Evolutionary conservation across 2,329 filamentous ascomycete species (phyloP), one percentile per base, ranked within the genome.

Genomic region (Talaromyces pinophilus): DNA sequence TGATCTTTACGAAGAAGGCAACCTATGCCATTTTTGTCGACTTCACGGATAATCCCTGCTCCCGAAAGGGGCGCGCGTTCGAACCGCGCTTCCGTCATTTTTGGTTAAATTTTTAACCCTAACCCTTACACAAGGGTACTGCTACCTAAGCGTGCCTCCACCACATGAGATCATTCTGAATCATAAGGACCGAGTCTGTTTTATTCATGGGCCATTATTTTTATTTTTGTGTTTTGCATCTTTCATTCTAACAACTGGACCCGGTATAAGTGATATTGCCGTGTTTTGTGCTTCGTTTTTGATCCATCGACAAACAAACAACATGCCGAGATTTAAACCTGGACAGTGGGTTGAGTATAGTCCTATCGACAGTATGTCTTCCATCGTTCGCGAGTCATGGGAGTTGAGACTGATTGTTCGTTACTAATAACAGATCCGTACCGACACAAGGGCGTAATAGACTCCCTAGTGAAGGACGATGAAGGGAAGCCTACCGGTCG

Each of bases 311-410:
- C 40, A 30, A 48, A 25, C 38, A 28, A 55, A n/a, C 6, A 67
- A 48, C 15, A 65, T 65, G 63, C 40, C 15, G 13, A 63, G 63
- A 60, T 67, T 60, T 30, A 63, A 67, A 28, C 52, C 65, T 17
- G 65, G 65, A 33, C 65, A 67, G 28, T 67, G 65, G 65, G 25
- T 67, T n/a, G 65, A 67, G 52, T 67, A 67, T n/a, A 67, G 65
- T 59, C 65, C 65, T 28, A 60, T 67, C 40, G 65, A 67, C 35
- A 48, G 65, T 61, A 62, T 11, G 30, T 35, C n/a, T 22, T 38
- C 44, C 1, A 28, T 35, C 5, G 25, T 25, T 40, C 28, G 48
- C 7, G 19, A 4, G 13, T 44, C 11, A 55, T 19, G 30, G 13
- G 33, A 13, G 35, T n/a, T 10, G 11, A 33, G 5, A 25, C 17